Evolutionary conservation across 1,284 basidiomycete species (phyloP).

Genomic region (Pholiota adiposa): DNA sequence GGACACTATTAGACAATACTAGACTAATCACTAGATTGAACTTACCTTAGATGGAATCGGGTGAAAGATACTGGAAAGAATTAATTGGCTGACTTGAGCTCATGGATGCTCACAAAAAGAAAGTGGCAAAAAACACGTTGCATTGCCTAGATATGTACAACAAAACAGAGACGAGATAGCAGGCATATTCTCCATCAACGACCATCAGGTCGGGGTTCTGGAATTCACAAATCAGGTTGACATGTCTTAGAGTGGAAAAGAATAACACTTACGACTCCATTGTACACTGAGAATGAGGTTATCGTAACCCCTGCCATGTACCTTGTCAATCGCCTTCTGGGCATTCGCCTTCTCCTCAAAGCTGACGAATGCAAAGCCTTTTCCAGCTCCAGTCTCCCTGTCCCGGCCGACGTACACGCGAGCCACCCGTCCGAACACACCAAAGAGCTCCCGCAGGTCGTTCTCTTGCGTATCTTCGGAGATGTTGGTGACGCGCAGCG

Average conservation of each 20-base stretch:
- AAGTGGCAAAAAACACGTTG: background rate
- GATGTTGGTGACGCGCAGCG: constrained; percentile 96
- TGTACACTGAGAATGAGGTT: constrained; percentile 87
- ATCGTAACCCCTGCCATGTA: constrained; percentile 92
- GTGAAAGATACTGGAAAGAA: background rate
- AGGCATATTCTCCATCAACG: constrained; percentile 17
- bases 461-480: constrained; percentile 95
- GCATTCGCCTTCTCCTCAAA: constrained; percentile 87
- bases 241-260: constrained; percentile 8
- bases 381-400: constrained; percentile 92
- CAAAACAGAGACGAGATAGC: constrained; percentile 2
- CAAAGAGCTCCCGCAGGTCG: constrained; percentile 93
- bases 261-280: constrained; percentile 77
- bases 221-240: background rate
- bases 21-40: no score
- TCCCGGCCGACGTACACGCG: constrained; percentile 96
- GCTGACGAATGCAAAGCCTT: constrained; percentile 96
- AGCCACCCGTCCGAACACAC: constrained; percentile 80
- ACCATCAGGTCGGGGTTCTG: constrained; percentile 42
- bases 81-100: background rate
- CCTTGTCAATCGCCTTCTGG: constrained; percentile 90
- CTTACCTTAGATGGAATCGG: background rate
- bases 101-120: background rate
- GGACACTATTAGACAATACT: background rate
- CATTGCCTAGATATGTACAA: background rate